Evolutionary conservation across 495 filamentous ascomycete genomes (phyloP), one percentile per base, ranked within the genome.

Genomic region (Penicillium daleae): DNA sequence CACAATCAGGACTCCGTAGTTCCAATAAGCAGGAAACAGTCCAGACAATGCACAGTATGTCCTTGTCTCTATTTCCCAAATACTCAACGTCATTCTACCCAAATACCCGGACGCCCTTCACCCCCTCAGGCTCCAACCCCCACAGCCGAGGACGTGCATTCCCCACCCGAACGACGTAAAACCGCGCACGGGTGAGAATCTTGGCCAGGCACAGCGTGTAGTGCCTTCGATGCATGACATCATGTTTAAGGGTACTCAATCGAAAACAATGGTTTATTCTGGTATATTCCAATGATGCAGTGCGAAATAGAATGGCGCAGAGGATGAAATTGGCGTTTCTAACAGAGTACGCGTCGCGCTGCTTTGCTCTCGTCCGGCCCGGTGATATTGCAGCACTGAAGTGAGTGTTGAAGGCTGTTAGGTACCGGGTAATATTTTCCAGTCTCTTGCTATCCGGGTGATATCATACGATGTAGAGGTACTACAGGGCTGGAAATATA

Each of bases 81-180:
- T 37, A 15, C 15, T 46, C 26, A 27, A 53, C 51, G 51, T 31
- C 51, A 54, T 54, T 8, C 26, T 15, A 44, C 15, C 37, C 17
- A 21, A 24, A 9, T 2, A 17, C 5, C 35, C 37, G n/a, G 27
- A 26, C 24, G 7, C 26, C 26, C 26, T 40, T 13, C 42, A n/a
- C n/a, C 17, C 21, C 22, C 3, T 31, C 26, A 58, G 37, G 27
- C 46, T 49, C 48, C 48, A 13, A 22, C 27, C 61, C 35, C 54
- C 48, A 58, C 40, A 13, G 56, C 56, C 40, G 56, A 46, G 59
- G 52, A 62, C 42, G 60, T 57, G 60, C 44, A 56, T 52, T 57
- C 59, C 54, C 63, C 40, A 53, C 61, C 31, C 39, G 49, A 37
- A 21, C 65, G 61, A 67, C 65, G 65, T 67, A 67, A 64, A 55